These are phyloP conservation scores for Penicillium sclerotiorum DNA, from an alignment of 2,329 filamentous ascomycete species.

Conservation along the genomic window DNA sequence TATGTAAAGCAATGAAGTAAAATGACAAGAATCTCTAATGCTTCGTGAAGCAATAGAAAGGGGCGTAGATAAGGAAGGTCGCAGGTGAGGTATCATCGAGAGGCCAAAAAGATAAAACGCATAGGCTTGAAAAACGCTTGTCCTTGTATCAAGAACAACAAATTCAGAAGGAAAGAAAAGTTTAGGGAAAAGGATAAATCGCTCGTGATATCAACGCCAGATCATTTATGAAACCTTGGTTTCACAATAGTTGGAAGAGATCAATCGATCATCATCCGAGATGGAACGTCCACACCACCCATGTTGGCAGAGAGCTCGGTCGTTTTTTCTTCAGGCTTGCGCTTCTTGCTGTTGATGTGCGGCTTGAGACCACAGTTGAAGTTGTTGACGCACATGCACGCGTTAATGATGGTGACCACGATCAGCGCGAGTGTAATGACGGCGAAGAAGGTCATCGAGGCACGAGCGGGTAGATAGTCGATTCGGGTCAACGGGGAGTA, in stretches of 20 bases:
- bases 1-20: slow-evolving; percentile 22
- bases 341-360: slow-evolving; percentile 69
- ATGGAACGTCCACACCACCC: slow-evolving; percentile 37
- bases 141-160: slow-evolving; percentile 37
- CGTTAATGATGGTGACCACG: slow-evolving; percentile 83
- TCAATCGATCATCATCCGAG: slow-evolving; percentile 51
- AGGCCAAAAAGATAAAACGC: slow-evolving; percentile 18
- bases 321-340: slow-evolving; percentile 50
- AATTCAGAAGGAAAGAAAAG: slow-evolving; percentile 27
- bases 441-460: slow-evolving; percentile 89
- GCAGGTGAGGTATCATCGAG: slow-evolving; percentile 35
- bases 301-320: slow-evolving; percentile 46
- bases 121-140: slow-evolving; percentile 19
- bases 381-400: slow-evolving; percentile 84
- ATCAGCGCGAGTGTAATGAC: slow-evolving; percentile 89
- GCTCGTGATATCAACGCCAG: slow-evolving; percentile 14
- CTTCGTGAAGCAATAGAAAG: background rate
- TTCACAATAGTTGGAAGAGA: slow-evolving; percentile 1
- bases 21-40: slow-evolving; percentile 22
- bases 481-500: slow-evolving; percentile 65
- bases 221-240: slow-evolving; percentile 15
- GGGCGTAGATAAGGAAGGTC: slow-evolving; percentile 17
- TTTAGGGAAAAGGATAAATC: slow-evolving; percentile 12
- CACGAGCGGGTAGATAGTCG: slow-evolving; percentile 76
- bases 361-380: slow-evolving; percentile 88